Percentiles rank a stretch among this genome's conserved stretches.
phyloP scores from a whole-genome alignment of 2,329 filamentous ascomycete genomes.

The Albifimbria verrucaria region DNA sequence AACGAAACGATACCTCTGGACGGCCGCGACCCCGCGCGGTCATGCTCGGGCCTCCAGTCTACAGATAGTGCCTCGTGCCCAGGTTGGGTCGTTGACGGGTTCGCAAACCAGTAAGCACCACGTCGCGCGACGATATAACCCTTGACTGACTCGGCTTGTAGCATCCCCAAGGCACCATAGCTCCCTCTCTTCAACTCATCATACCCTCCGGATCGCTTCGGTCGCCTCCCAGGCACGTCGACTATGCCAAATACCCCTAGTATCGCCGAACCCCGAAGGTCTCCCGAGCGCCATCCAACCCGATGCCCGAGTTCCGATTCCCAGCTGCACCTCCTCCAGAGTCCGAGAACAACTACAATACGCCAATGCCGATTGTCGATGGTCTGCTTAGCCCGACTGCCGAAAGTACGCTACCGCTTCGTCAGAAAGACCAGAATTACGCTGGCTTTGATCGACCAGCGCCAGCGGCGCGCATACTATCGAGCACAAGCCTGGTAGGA shows the following conservation, averaged over 20 bases:
- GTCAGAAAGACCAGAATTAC: constrained; percentile 42
- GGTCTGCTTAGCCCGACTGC: constrained; percentile 37
- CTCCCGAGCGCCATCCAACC: constrained; percentile 38
- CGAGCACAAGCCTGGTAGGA: constrained; percentile 68
- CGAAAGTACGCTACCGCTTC: constrained; percentile 32
- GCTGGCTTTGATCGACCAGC: constrained; percentile 55
- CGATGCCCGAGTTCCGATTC: constrained; percentile 56
- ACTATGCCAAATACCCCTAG: constrained; percentile 45
- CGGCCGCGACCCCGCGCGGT: constrained; percentile 53
- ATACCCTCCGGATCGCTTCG: constrained; percentile 48
- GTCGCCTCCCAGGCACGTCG: constrained; percentile 35
- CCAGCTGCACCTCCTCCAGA: constrained; percentile 44
- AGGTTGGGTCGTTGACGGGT: constrained; percentile 41
- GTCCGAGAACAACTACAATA: constrained; percentile 26
- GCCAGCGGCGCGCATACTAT: constrained; percentile 67
- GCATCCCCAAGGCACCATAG: constrained; percentile 42
- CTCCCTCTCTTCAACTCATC: constrained; percentile 54
- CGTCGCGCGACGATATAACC: constrained; percentile 1
- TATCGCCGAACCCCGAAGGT: constrained; percentile 30
- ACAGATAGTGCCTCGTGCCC: constrained; percentile 53
- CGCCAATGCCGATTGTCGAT: constrained; percentile 30
- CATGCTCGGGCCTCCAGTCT: constrained; percentile 80
- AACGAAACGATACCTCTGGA: constrained; percentile 37
- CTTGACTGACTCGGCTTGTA: constrained; percentile 10
- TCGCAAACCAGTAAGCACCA: constrained; percentile 36